Conservation (phyloP, 129 eudicot species). For the Chrysanthemum seticuspe region DNA sequence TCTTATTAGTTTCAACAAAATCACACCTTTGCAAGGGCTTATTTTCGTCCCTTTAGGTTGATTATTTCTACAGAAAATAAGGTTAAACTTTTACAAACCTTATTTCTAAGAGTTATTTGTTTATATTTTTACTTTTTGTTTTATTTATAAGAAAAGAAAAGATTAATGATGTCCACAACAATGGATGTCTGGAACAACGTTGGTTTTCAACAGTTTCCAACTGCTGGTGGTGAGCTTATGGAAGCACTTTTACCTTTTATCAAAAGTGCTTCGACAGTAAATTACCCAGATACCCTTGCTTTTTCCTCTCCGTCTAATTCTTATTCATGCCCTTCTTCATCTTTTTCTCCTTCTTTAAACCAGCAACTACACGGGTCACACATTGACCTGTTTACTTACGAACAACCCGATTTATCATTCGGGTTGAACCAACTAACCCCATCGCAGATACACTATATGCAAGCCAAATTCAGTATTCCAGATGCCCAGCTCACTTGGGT, state of each 20-base stretch:
- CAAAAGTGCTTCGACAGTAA: constrained; percentile 43
- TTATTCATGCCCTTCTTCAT: constrained; percentile 20
- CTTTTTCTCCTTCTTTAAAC: constrained; percentile 13
- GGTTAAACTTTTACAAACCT: constrained; percentile 29
- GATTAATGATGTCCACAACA: constrained; percentile 41
- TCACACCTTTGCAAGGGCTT: constrained; percentile 43
- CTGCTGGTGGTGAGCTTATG: constrained; percentile 64
- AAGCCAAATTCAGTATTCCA: constrained; percentile 34
- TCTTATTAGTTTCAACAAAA: background rate
- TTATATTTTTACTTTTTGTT: constrained; percentile 12
- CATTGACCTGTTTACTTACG: constrained; percentile 20
- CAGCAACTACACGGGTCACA: constrained; percentile 5
- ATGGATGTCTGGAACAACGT: constrained; percentile 53
- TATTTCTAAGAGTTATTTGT: background rate
- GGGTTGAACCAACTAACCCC: constrained; percentile 37
- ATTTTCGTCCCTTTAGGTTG: constrained; percentile 58
- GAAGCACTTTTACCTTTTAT: constrained; percentile 86
- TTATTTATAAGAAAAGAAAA: constrained; percentile 12
- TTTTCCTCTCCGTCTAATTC: constrained; percentile 11
- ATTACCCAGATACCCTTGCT: constrained; percentile 26
- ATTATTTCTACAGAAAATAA: constrained; percentile 19
- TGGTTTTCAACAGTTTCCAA: constrained; percentile 26
- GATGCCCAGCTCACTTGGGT: background rate
- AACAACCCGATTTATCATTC: constrained; percentile 14
- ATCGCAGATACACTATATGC: constrained; percentile 45